Conservation (phyloP, 192 early-diverging fungal genomes). For the Borealophlyctis nickersoniae region DNA sequence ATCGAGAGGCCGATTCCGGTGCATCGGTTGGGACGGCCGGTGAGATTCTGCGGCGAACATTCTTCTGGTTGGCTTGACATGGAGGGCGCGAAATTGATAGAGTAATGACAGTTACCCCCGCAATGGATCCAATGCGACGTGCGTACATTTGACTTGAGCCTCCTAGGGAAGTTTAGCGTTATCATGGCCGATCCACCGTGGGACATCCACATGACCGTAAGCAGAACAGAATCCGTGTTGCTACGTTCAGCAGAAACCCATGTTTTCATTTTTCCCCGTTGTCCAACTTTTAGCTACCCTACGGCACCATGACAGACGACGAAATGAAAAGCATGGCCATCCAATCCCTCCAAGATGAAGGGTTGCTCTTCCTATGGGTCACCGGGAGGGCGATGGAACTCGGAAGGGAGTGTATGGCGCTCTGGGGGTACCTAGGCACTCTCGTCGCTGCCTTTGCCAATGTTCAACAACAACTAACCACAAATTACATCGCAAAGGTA, state of each 20-base stretch:
- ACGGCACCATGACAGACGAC: constrained; percentile 66
- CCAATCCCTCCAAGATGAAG: constrained; percentile 47
- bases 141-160: constrained; percentile 48
- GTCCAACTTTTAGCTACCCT: constrained; percentile 44
- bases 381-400: constrained; percentile 66
- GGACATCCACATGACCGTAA: constrained; percentile 61
- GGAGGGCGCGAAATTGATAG: no score
- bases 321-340: constrained; percentile 59
- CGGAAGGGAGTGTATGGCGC: constrained; percentile 48
- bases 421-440: constrained; percentile 37
- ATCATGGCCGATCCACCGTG: constrained; percentile 68
- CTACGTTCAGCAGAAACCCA: constrained; percentile 7
- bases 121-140: constrained; percentile 68
- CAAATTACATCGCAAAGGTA: constrained; percentile 33
- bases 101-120: constrained; percentile 48
- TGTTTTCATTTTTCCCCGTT: neutral
- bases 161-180: constrained; percentile 56
- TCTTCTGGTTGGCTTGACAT: no score
- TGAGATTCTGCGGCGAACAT: constrained; percentile 6
- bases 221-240: neutral
- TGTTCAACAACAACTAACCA: no score
- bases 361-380: constrained; percentile 63
- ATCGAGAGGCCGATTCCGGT: constrained; percentile 22
- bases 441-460: no score
- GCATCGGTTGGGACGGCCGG: constrained; percentile 12